Percentiles rank a stretch among this genome's conserved stretches.
These are phyloP conservation scores for Sporothrix euskadiensis DNA, from an alignment of 2,329 filamentous ascomycete genomes.

Conservation along the genomic window DNA sequence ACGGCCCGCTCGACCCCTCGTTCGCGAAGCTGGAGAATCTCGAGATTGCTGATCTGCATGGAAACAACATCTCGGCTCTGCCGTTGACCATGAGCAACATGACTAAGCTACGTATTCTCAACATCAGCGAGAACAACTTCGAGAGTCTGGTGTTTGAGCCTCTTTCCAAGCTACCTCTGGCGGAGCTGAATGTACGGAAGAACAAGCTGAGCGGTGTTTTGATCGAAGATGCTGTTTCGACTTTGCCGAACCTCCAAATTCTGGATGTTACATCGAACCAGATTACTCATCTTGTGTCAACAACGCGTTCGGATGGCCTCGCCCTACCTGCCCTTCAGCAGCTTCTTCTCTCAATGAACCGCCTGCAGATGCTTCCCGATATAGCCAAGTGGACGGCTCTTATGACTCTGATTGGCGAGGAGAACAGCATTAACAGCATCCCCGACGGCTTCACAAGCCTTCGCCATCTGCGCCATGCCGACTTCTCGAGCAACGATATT, in stretches of 20 bases:
- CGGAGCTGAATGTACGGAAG: constrained; percentile 71
- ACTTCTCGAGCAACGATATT: constrained; percentile 85
- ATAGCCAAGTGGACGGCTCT: constrained; percentile 73
- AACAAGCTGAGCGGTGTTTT: constrained; percentile 76
- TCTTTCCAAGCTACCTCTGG: constrained; percentile 67
- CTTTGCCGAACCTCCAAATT: constrained; percentile 66
- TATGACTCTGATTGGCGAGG: constrained; percentile 71
- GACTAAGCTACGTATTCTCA: constrained; percentile 69
- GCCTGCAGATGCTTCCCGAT: constrained; percentile 70
- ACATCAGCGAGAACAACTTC: constrained; percentile 78
- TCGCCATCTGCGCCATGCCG: constrained; percentile 68
- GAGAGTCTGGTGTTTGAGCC: constrained; percentile 68
- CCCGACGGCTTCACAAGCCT: constrained; percentile 73
- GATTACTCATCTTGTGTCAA: constrained; percentile 56
- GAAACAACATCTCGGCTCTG: constrained; percentile 73
- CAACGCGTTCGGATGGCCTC: constrained; percentile 47
- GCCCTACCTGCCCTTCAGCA: constrained; percentile 70
- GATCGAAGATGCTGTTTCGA: constrained; percentile 61
- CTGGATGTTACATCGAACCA: constrained; percentile 79
- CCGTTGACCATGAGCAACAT: constrained; percentile 69
- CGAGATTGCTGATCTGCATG: constrained; percentile 78
- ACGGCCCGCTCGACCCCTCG: constrained; percentile 64
- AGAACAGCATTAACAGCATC: constrained; percentile 76
- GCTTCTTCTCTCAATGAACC: constrained; percentile 78
- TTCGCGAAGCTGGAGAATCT: constrained; percentile 67